phyloP scores from a whole-genome alignment of 805 yeast species.

The Kuraishia capsulata region DNA sequence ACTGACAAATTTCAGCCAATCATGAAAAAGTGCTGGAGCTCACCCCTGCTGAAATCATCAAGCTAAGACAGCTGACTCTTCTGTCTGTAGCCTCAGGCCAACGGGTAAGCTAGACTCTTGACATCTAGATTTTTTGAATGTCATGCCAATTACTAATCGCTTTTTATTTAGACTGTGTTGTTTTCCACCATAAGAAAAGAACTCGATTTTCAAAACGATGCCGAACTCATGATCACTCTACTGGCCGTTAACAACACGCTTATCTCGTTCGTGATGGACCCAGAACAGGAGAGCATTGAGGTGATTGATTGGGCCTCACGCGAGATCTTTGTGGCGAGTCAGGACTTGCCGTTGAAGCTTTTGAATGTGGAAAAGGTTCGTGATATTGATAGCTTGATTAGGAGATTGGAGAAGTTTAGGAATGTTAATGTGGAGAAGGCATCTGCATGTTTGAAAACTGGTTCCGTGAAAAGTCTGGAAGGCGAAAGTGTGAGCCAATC shows the following conservation, averaged over 20 bases:
- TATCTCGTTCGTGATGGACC: conserved; percentile 7
- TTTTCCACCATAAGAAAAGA: no score
- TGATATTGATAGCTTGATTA: no score
- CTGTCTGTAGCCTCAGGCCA: conserved; percentile 8
- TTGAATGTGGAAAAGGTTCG: no score
- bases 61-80: conserved; percentile 11
- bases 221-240: conserved; percentile 7
- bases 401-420: conserved; percentile 2
- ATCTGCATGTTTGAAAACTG: no score
- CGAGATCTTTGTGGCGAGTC: conserved; percentile 10
- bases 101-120: no score
- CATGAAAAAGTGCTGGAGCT: background rate
- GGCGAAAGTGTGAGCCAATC: no score
- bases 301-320: conserved; percentile 6
- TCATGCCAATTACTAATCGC: no score
- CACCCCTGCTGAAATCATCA: conserved; percentile 5
- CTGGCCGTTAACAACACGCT: conserved; percentile 5
- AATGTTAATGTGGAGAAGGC: background rate
- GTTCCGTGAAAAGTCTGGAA: no score
- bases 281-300: conserved; percentile 10
- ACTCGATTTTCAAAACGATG: no score
- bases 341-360: conserved; percentile 9
- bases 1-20: no score
- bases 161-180: no score
- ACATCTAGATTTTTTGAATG: no score